phyloP scores from a whole-genome alignment of 345 rosid species.

The Eucalyptus curtisii region DNA sequence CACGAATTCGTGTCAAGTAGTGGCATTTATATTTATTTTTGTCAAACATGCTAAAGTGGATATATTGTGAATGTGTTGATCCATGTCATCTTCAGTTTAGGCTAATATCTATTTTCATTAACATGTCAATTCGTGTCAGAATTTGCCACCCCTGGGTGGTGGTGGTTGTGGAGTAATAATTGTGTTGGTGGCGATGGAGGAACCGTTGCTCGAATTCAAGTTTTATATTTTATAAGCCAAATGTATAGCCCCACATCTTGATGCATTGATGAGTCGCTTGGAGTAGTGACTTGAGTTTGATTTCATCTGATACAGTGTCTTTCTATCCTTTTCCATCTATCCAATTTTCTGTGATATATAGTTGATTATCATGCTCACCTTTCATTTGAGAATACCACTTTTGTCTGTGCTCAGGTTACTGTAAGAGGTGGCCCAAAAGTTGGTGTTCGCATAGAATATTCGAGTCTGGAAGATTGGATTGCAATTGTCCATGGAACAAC shows the following conservation, averaged over 20 bases:
- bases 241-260: background rate
- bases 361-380: background rate
- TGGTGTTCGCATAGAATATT: constrained; percentile 52
- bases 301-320: background rate
- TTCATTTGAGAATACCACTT: background rate
- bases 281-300: background rate
- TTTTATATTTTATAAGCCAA: background rate
- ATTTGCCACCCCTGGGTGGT: background rate
- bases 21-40: background rate
- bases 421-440: constrained; percentile 82
- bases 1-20: background rate
- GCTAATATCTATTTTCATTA: background rate
- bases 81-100: background rate
- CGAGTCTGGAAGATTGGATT: constrained; percentile 40
- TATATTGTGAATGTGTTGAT: background rate
- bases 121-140: background rate
- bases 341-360: background rate
- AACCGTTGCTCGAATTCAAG: background rate
- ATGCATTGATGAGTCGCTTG: background rate
- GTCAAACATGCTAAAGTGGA: background rate
- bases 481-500: constrained; percentile 48
- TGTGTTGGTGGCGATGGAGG: background rate
- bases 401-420: constrained; percentile 33
- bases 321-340: background rate
- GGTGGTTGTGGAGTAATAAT: background rate